Evolutionary conservation across 2,329 filamentous ascomycete species (phyloP), one percentile per base, ranked within the genome.

Genomic region (Botrytis galanthina): DNA sequence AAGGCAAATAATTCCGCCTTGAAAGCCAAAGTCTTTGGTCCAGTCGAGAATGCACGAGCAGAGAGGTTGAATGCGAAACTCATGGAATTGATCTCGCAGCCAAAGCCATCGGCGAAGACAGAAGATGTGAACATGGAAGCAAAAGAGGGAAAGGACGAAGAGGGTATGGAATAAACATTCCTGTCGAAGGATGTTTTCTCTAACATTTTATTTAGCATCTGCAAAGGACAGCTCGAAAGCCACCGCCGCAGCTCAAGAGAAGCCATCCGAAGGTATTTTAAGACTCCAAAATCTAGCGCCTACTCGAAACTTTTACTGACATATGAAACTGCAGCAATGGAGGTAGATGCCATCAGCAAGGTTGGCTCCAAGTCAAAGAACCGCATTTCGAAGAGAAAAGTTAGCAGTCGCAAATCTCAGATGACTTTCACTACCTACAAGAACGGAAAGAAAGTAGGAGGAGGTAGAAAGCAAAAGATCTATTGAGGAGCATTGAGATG

Each of bases 51-150:
- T 79, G 94, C 92, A 63, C 89, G 95, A 78, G 91, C 91, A 71
- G 91, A 95, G 83, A 91, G 95, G 77, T 89, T 98, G 51, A 94
- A 93, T 57, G 92, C 93, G 75, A 97, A 96, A 84, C 86, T 98
- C 74, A 86, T 95, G 80, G 94, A 95, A 81, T 82, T 97, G 78
- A 92, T 92, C 64, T 87, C 91, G 73, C 90, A 94, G 80, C 91
- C 93, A 74, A 94, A 92, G 82, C 90, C 92, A 68, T 82, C 83
- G 72, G 82, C 85, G 61, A 85, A 86, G 78, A 84, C 86, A 60
- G 79, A 81, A 66, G 82, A 89, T 76, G 83, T 86, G 77, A 84
- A 84, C 73, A 87, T 88, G 81, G 83, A 85, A 70, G 81, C 80
- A 77, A 80, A 83, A 78, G 81, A 79, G 68, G 73, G 77, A 73